Evolutionary conservation across 1,139 yeast species (phyloP).

Genomic region (Nadsonia starkeyi-henricii): DNA sequence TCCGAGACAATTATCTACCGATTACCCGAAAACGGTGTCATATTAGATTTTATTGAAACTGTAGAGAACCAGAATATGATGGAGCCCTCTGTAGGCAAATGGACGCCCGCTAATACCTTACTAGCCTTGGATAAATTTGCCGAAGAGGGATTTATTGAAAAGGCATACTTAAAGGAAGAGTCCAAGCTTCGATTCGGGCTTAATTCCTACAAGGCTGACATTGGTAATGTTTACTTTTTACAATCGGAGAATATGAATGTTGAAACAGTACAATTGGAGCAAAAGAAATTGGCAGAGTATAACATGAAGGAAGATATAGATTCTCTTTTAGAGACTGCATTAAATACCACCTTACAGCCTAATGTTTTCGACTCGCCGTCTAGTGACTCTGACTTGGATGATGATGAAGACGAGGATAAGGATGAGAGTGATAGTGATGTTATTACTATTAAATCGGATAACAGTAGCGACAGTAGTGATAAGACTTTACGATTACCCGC

Average conservation of each 20-base stretch:
- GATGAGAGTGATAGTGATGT: background rate
- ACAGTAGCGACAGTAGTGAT: background rate
- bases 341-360: background rate
- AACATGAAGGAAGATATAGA: background rate
- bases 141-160: background rate
- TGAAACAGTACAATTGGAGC: background rate
- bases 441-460: background rate
- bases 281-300: background rate
- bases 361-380: background rate
- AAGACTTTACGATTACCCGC: too few relatives aligned
- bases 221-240: background rate
- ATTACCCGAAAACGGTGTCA: constrained; percentile 57
- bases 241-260: background rate
- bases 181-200: background rate
- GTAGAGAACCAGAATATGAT: background rate
- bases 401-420: too few relatives aligned
- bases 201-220: background rate
- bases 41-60: constrained; percentile 54
- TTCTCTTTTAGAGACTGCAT: background rate
- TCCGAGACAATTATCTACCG: constrained; percentile 41
- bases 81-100: background rate
- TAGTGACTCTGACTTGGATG: background rate
- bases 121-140: background rate
- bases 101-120: background rate
- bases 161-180: background rate